phyloP scores from a whole-genome alignment of 2,329 filamentous ascomycete genomes.

The Colletotrichum falcatum region DNA sequence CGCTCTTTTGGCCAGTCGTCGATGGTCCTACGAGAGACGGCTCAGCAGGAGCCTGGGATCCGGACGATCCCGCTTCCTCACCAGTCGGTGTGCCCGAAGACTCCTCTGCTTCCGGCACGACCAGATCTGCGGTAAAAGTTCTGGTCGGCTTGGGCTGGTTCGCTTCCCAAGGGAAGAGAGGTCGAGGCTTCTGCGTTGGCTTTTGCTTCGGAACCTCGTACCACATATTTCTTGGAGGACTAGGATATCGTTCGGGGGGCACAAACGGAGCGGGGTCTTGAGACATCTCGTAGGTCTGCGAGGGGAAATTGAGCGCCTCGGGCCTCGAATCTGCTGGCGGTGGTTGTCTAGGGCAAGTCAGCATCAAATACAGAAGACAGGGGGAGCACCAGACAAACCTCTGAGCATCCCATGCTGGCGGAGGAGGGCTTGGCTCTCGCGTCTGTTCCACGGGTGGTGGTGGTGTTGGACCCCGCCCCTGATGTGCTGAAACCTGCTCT shows the following conservation, averaged over 20 bases:
- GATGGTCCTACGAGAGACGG: conserved; percentile 52
- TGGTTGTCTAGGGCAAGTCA: conserved; percentile 64
- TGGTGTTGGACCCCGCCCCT: conserved; percentile 43
- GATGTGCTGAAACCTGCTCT: conserved; percentile 51
- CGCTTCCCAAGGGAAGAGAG: conserved; percentile 93
- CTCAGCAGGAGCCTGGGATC: conserved; percentile 47
- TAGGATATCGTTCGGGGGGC: conserved; percentile 81
- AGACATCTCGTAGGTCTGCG: conserved; percentile 85
- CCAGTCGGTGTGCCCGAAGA: conserved; percentile 45
- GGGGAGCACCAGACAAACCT: conserved; percentile 52
- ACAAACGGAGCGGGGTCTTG: conserved; percentile 80
- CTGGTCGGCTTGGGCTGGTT: conserved; percentile 72
- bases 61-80: conserved; percentile 43
- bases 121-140: conserved; percentile 63
- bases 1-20: conserved; percentile 50
- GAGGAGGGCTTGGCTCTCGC: conserved; percentile 51
- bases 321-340: conserved; percentile 77
- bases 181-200: conserved; percentile 66
- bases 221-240: conserved; percentile 89
- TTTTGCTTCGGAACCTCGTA: conserved; percentile 80
- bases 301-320: conserved; percentile 87
- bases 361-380: neutral
- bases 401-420: conserved; percentile 65
- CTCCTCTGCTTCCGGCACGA: conserved; percentile 44
- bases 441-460: conserved; percentile 52